Evolutionary conservation across 202 grass and related monocot genomes (phyloP).

Genomic region (Brachypodium distachyon): DNA sequence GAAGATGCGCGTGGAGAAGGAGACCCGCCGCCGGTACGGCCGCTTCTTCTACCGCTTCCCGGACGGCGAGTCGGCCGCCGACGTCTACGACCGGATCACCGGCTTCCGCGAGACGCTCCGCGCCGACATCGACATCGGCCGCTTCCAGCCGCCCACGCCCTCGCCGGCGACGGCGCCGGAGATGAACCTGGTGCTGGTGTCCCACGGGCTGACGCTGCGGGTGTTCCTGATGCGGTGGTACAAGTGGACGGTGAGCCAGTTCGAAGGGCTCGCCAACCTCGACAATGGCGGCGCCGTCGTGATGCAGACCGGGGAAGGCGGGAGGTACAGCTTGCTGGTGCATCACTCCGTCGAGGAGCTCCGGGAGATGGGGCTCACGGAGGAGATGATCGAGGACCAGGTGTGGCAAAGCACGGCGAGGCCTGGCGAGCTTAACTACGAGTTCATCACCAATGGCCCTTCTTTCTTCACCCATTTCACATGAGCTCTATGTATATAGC

Average conservation of each 20-base stretch:
- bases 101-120: conserved; percentile 74
- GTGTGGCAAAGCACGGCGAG: conserved; percentile 71
- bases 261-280: conserved; percentile 61
- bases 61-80: conserved; percentile 82
- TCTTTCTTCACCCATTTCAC: conserved; percentile 66
- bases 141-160: conserved; percentile 37
- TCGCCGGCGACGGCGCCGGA: conserved; percentile 8
- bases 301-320: conserved; percentile 67
- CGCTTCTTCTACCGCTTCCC: conserved; percentile 87
- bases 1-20: conserved; percentile 69
- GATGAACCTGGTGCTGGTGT: conserved; percentile 79
- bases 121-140: conserved; percentile 71
- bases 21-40: conserved; percentile 41
- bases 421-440: conserved; percentile 63
- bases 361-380: conserved; percentile 41
- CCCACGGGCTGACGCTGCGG: conserved; percentile 61
- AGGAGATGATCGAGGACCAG: conserved; percentile 76
- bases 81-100: conserved; percentile 87
- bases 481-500: too few species aligned
- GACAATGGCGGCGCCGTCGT: conserved; percentile 55
- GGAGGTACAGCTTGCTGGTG: conserved; percentile 76
- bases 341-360: conserved; percentile 72
- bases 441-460: conserved; percentile 59
- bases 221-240: conserved; percentile 98
- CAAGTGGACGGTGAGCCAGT: conserved; percentile 86